Conservation (phyloP, 805 yeast genomes). For the Wickerhamomyces canadensis region DNA sequence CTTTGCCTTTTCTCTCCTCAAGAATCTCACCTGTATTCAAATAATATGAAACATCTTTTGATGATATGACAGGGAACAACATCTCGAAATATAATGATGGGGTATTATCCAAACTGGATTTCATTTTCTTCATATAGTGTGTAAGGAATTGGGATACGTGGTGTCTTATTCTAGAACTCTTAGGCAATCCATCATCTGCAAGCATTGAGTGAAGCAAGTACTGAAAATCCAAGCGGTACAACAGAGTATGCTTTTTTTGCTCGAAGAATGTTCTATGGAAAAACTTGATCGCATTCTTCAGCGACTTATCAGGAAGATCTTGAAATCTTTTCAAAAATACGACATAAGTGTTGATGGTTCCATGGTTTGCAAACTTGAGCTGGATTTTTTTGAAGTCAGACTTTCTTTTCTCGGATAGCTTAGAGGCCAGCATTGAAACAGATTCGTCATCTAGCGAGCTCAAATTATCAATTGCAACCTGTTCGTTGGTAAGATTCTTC, state of each 20-base stretch:
- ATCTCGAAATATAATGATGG: conserved; percentile 59
- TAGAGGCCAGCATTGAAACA: conserved; percentile 21
- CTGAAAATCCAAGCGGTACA: conserved; percentile 74
- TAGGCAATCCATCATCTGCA: conserved; percentile 43
- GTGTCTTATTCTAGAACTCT: conserved; percentile 39
- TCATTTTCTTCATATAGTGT: conserved; percentile 59
- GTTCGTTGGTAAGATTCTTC: conserved; percentile 20
- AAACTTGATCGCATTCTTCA: conserved; percentile 61
- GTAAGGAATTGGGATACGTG: conserved; percentile 62
- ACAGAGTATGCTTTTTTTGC: conserved; percentile 48
- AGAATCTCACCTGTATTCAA: conserved; percentile 52
- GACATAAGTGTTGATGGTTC: conserved; percentile 61
- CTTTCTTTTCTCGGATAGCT: conserved; percentile 28
- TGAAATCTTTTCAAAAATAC: conserved; percentile 52
- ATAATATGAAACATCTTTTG: conserved; percentile 41
- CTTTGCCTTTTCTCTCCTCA: conserved; percentile 11
- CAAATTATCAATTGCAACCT: conserved; percentile 28
- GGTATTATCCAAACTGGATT: conserved; percentile 39
- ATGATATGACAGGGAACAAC: conserved; percentile 54
- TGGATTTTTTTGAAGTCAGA: conserved; percentile 41
- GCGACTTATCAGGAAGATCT: conserved; percentile 54
- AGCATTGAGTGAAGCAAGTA: conserved; percentile 47
- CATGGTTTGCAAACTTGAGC: conserved; percentile 45
- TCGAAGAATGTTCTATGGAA: conserved; percentile 67
- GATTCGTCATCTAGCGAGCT: conserved; percentile 25